Percentiles rank a stretch among this genome's conserved stretches.
phyloP scores from a whole-genome alignment of 2,329 filamentous ascomycete genomes.

The Microdochium nivale region DNA sequence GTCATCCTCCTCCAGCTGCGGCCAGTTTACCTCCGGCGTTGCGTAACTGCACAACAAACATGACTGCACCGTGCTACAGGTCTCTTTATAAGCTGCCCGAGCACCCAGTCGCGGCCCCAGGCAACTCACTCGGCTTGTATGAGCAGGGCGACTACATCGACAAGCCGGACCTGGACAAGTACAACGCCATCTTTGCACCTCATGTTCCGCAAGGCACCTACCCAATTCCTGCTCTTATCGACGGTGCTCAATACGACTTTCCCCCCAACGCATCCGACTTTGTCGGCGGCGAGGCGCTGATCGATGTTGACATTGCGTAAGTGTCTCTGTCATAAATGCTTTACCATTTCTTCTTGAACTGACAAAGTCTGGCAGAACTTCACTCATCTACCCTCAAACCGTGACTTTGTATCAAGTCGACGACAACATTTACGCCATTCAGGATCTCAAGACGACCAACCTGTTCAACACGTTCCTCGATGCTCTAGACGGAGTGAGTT shows the following conservation, averaged over 20 bases:
- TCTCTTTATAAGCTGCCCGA: constrained; percentile 11
- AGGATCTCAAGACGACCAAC: constrained; percentile 10
- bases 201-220: constrained; percentile 11
- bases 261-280: constrained; percentile 2
- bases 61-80: neutral
- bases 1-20: neutral
- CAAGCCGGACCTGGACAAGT: constrained; percentile 22
- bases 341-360: no score
- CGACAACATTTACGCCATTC: constrained; percentile 23
- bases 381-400: constrained; percentile 26
- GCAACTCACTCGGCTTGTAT: constrained; percentile 17
- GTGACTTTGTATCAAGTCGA: constrained; percentile 28
- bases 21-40: neutral
- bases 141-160: constrained; percentile 28
- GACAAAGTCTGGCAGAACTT: constrained; percentile 4
- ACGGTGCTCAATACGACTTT: constrained; percentile 13
- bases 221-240: constrained; percentile 15
- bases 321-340: no score
- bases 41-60: neutral
- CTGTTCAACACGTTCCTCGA: constrained; percentile 32
- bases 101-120: constrained; percentile 7
- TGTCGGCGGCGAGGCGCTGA: constrained; percentile 18
- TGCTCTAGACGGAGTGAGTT: constrained; percentile 26
- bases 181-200: constrained; percentile 11
- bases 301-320: constrained; percentile 21